Evolutionary conservation across 805 yeast genomes (phyloP).

Genomic region (Tetrapisispora namnaoensis): DNA sequence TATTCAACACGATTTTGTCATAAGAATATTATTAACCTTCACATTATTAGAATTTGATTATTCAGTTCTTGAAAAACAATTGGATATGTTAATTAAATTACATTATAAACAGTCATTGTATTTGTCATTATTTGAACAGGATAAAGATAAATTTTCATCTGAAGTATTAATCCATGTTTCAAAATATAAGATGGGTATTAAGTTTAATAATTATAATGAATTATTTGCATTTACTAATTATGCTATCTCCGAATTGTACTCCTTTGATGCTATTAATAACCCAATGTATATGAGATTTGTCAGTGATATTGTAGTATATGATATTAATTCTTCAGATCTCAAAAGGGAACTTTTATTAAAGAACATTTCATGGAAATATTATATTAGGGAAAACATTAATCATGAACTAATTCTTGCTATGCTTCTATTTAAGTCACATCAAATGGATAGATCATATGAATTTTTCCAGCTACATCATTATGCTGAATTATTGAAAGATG

Average conservation of each 20-base stretch:
- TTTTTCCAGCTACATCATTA: slow-evolving; percentile 21
- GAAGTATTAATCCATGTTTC: slow-evolving; percentile 15
- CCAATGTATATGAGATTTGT: slow-evolving; percentile 16
- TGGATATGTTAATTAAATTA: slow-evolving; percentile 15
- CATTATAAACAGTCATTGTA: slow-evolving; percentile 21
- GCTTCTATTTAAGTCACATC: slow-evolving; percentile 17
- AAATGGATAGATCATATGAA: slow-evolving; percentile 20
- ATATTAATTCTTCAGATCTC: background rate
- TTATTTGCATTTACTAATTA: slow-evolving; percentile 13
- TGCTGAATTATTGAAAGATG: slow-evolving; percentile 9
- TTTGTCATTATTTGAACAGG: slow-evolving; percentile 17
- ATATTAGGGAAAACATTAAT: slow-evolving; percentile 11
- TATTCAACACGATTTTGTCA: slow-evolving; percentile 25
- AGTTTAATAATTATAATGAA: slow-evolving; percentile 17
- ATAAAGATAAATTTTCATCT: slow-evolving; percentile 13
- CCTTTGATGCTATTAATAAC: slow-evolving; percentile 7
- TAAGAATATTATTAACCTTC: slow-evolving; percentile 28
- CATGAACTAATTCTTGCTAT: slow-evolving; percentile 24
- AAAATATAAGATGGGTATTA: slow-evolving; percentile 20
- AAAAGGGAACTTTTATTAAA: slow-evolving; percentile 8
- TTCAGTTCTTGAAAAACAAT: slow-evolving; percentile 15
- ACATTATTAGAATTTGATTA: slow-evolving; percentile 33
- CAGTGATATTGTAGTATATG: slow-evolving; percentile 11
- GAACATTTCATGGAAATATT: slow-evolving; percentile 15
- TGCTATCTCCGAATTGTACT: slow-evolving; percentile 10